Percentiles rank a stretch among this genome's conserved stretches.
Conservation (phyloP, 345 rosid genomes). For the Eucalyptus urophylla region DNA sequence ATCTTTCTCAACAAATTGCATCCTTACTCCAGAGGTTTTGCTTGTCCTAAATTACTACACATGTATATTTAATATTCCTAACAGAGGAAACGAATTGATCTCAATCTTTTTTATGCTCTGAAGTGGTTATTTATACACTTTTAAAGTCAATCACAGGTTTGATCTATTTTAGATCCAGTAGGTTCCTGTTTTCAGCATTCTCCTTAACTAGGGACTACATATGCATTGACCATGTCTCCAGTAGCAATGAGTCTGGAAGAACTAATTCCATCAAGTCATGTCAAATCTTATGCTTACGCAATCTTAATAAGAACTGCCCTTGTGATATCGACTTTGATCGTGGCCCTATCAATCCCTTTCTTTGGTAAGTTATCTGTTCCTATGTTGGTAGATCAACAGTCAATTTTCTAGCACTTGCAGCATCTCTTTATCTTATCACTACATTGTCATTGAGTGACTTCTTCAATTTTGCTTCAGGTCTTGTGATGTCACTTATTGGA, state of each 20-base stretch:
- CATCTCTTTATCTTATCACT: background rate
- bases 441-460: background rate
- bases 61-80: background rate
- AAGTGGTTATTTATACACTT: background rate
- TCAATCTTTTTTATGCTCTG: background rate
- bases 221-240: slow-evolving; percentile 88
- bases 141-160: background rate
- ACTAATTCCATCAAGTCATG: slow-evolving; percentile 51
- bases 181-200: background rate
- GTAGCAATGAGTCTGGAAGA: slow-evolving; percentile 96
- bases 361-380: slow-evolving; percentile 33
- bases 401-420: background rate
- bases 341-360: slow-evolving; percentile 77
- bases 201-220: slow-evolving; percentile 36
- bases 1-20: background rate
- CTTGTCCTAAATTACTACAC: background rate
- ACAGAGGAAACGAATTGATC: background rate
- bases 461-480: slow-evolving; percentile 28
- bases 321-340: slow-evolving; percentile 68
- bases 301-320: slow-evolving; percentile 62
- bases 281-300: slow-evolving; percentile 44
- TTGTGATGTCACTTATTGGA: slow-evolving; percentile 82
- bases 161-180: background rate
- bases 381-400: background rate
- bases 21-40: background rate